Evolutionary conservation across 305 asterid genomes (phyloP).

Genomic region (Rubia balearica): DNA sequence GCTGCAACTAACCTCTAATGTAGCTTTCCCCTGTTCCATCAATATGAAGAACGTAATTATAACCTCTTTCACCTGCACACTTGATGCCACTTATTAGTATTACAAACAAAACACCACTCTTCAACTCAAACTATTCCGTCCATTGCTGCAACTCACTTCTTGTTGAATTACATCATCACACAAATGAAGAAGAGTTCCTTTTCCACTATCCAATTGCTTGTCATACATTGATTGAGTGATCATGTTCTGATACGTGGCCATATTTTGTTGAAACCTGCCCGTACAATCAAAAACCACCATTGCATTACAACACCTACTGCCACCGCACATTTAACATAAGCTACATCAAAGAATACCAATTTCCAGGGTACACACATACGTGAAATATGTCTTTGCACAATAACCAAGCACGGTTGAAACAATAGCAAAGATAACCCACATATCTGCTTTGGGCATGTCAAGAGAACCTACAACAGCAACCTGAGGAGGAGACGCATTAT

Average conservation of each 20-base stretch:
- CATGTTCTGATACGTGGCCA: conserved; percentile 84
- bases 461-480: conserved; percentile 93
- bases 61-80: conserved; percentile 95
- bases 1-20: conserved; percentile 60
- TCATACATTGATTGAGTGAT: conserved; percentile 98
- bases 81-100: conserved; percentile 3
- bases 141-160: conserved; percentile 46
- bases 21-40: conserved; percentile 97
- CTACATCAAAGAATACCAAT: neutral
- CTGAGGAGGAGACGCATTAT: conserved; percentile 30
- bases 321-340: neutral
- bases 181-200: conserved; percentile 96
- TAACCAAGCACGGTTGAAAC: conserved; percentile 94
- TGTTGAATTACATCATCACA: conserved; percentile 99
- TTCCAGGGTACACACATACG: conserved; percentile 37
- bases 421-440: conserved; percentile 91
- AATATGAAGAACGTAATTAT: conserved; percentile 86
- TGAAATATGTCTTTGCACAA: conserved; percentile 95
- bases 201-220: conserved; percentile 96
- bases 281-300: conserved; percentile 16
- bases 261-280: conserved; percentile 84
- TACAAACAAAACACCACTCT: neutral
- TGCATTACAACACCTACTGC: neutral
- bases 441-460: conserved; percentile 94
- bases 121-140: too few relatives aligned